phyloP scores from a whole-genome alignment of 176 grass and related monocot species.

The Neostapfia colusana region DNA sequence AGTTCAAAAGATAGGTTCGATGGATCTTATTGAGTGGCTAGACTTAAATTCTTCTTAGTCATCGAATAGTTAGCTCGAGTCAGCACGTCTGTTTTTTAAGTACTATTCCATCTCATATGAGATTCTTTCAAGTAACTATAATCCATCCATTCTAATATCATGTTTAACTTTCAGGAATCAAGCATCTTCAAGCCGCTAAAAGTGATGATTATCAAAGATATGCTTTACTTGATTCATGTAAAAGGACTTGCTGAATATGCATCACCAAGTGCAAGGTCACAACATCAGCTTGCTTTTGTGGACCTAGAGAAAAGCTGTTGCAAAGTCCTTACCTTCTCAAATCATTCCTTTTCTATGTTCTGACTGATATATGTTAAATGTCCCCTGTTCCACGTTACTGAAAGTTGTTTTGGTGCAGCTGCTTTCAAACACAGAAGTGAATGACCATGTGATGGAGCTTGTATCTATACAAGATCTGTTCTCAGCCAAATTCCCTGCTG shows the following conservation, averaged over 20 bases:
- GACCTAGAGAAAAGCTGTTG: slow-evolving; percentile 62
- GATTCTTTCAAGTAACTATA: not conserved
- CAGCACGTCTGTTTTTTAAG: not conserved
- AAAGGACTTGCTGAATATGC: slow-evolving; percentile 69
- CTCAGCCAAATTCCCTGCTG: slow-evolving; percentile 58
- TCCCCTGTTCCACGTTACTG: not conserved
- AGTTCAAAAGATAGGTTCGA: not conserved
- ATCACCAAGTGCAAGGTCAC: slow-evolving; percentile 48
- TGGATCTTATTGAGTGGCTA: slow-evolving; percentile 18
- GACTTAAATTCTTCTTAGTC: not conserved
- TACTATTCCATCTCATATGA: slow-evolving; percentile 12
- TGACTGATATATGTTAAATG: not conserved
- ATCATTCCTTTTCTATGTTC: not conserved
- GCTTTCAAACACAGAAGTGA: slow-evolving; percentile 46
- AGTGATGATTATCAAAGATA: slow-evolving; percentile 78
- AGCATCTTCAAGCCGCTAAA: slow-evolving; percentile 60
- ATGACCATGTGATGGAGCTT: slow-evolving; percentile 47
- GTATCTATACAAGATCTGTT: slow-evolving; percentile 59
- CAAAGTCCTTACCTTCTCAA: slow-evolving; percentile 47
- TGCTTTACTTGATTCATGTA: slow-evolving; percentile 72
- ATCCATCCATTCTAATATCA: slow-evolving; percentile 16
- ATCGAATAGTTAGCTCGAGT: slow-evolving; percentile 13
- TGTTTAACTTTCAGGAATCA: slow-evolving; percentile 53
- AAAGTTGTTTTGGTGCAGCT: slow-evolving; percentile 51
- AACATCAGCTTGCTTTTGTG: slow-evolving; percentile 58